phyloP scores from a whole-genome alignment of 441 rosid species.

The Pelargonium australe region DNA sequence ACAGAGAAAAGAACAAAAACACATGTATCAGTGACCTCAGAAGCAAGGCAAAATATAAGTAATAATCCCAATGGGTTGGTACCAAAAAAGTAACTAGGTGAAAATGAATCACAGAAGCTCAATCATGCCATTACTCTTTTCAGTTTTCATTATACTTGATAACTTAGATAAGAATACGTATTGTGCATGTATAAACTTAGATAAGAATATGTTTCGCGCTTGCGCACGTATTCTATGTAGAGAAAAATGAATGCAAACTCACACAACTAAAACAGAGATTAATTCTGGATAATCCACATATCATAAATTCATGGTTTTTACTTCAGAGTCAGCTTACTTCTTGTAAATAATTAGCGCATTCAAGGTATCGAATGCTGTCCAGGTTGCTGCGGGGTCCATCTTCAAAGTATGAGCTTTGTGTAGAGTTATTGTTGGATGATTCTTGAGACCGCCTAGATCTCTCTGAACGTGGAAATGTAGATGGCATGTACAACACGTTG shows the following conservation, averaged over 20 bases:
- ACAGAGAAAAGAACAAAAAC: background rate
- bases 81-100: conserved; percentile 14
- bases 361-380: conserved; percentile 68
- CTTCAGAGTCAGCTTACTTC: conserved; percentile 49
- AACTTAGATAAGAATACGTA: background rate
- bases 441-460: conserved; percentile 68
- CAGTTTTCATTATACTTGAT: background rate
- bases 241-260: conserved; percentile 13
- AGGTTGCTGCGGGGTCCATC: conserved; percentile 93
- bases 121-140: background rate
- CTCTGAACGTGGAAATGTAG: conserved; percentile 96
- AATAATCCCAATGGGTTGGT: background rate
- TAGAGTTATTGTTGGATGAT: conserved; percentile 47
- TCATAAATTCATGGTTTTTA: background rate
- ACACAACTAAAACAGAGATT: background rate
- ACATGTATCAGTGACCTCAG: background rate
- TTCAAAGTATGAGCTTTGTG: conserved; percentile 47
- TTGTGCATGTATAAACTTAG: too few species aligned
- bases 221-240: background rate
- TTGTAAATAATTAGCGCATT: conserved; percentile 81
- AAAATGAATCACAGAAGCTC: background rate
- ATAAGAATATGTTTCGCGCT: too few species aligned
- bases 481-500: conserved; percentile 91
- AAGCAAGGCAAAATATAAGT: conserved; percentile 9
- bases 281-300: background rate